Conservation (phyloP, 2,329 filamentous ascomycete genomes). For the Phyllosticta capitalensis region DNA sequence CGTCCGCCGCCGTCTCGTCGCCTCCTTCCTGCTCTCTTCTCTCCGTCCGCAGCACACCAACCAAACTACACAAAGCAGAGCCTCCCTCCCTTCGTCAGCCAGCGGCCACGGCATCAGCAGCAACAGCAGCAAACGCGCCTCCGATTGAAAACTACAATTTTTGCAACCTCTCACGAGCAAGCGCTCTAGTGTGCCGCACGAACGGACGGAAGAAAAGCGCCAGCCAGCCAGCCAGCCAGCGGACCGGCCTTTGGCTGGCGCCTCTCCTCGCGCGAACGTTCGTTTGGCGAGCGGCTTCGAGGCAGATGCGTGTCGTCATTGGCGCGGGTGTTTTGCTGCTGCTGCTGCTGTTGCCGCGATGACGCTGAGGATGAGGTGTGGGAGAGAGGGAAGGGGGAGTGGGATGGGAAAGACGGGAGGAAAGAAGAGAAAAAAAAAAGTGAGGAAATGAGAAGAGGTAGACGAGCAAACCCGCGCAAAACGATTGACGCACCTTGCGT, state of each 20-base stretch:
- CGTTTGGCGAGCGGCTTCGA: too few species aligned
- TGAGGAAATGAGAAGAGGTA: too few species aligned
- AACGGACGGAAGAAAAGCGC: neutral
- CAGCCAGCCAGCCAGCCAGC: neutral
- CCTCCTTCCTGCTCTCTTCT: neutral
- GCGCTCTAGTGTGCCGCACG: neutral
- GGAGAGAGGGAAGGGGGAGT: neutral
- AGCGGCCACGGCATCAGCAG: neutral
- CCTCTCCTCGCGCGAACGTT: neutral
- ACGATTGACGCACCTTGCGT: neutral
- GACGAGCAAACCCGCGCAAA: neutral
- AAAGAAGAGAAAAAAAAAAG: neutral
- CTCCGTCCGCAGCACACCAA: neutral
- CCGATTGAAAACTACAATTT: slow-evolving; percentile 11
- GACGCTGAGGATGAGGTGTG: neutral
- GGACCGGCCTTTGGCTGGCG: neutral
- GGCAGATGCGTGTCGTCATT: neutral
- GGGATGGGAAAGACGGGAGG: neutral
- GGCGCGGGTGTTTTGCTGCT: neutral
- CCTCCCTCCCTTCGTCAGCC: neutral
- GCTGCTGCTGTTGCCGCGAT: too few species aligned
- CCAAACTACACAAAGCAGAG: neutral
- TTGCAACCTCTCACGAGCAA: neutral
- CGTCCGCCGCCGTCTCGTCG: neutral
- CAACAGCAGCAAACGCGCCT: neutral